Evolutionary conservation across 768 basidiomycete species (phyloP).

Genomic region (Boletus insuetus): DNA sequence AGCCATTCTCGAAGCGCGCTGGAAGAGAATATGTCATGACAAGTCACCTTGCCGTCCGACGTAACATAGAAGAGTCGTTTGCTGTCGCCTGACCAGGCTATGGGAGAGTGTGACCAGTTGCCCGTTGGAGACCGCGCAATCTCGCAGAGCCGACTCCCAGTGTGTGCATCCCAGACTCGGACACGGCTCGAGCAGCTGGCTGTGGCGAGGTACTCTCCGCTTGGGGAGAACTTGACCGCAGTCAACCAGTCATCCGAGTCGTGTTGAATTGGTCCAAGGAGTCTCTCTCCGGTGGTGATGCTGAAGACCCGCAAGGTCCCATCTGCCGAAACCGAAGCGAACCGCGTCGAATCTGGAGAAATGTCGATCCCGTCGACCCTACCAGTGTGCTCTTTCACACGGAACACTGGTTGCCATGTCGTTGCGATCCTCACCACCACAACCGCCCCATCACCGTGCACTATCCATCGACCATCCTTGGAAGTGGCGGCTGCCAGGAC

Average conservation of each 20-base stretch:
- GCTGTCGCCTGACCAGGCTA: background rate
- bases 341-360: background rate
- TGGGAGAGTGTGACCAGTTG: background rate
- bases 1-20: background rate
- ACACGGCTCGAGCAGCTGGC: background rate
- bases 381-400: too few relatives aligned
- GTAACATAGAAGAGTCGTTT: background rate
- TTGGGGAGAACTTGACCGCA: constrained; percentile 1
- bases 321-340: background rate
- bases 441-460: too few relatives aligned
- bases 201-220: background rate
- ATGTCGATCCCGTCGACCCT: background rate
- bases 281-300: background rate
- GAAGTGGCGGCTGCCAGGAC: background rate
- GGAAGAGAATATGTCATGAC: background rate
- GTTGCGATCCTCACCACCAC: too few relatives aligned
- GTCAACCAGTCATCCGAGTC: background rate
- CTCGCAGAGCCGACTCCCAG: too few relatives aligned
- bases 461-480: too few relatives aligned
- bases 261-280: background rate
- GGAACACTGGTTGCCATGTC: too few relatives aligned
- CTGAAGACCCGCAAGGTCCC: background rate
- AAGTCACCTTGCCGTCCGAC: background rate
- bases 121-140: too few relatives aligned
- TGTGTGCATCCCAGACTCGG: background rate